Evolutionary conservation across 352 stramenopile genomes (phyloP).

Genomic region (Globisporangium cylindrosporum): DNA sequence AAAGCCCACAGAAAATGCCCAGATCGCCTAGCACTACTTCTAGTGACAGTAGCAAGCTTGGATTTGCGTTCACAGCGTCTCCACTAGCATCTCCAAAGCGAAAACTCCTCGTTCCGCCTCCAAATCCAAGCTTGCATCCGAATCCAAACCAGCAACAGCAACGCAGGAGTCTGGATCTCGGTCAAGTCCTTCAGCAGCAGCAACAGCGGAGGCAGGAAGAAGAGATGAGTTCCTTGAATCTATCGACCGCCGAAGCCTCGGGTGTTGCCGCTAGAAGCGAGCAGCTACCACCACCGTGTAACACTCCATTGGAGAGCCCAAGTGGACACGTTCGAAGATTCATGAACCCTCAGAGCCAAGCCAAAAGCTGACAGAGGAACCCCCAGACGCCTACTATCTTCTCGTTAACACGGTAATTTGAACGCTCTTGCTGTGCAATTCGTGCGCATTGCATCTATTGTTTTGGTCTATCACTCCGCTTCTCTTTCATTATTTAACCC

Average conservation of each 20-base stretch:
- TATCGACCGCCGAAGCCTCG: background rate
- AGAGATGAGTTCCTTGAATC: background rate
- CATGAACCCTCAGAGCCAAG: conserved; percentile 7
- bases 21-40: background rate
- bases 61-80: conserved; percentile 4
- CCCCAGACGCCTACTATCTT: background rate
- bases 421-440: background rate
- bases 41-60: background rate
- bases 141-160: background rate
- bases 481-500: conserved; percentile 5
- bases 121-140: background rate
- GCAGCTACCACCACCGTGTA: background rate
- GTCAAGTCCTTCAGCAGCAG: background rate
- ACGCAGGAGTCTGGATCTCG: background rate
- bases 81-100: conserved; percentile 8
- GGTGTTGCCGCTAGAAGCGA: background rate
- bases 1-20: conserved; percentile 22
- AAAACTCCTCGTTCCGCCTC: background rate
- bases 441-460: background rate
- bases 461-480: background rate
- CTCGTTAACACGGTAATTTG: background rate
- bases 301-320: conserved; percentile 1
- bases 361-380: background rate
- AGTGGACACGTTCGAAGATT: conserved; percentile 9
- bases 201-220: conserved; percentile 3